Evolutionary conservation across 1,284 basidiomycete genomes (phyloP).

Genomic region (Tilletia indica): DNA sequence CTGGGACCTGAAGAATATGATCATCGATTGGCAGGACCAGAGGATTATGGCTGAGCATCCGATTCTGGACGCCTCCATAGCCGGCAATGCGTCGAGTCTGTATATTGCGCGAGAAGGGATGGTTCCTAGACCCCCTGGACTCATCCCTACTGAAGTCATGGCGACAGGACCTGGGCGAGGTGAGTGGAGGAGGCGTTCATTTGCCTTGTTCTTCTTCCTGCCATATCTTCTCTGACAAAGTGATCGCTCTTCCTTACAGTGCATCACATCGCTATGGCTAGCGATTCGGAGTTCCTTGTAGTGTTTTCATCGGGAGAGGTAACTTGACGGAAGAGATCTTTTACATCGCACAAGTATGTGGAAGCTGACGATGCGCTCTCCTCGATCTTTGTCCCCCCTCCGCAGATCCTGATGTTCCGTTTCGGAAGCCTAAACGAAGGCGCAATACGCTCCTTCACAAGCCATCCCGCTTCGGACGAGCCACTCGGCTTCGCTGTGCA

Average conservation of each 20-base stretch:
- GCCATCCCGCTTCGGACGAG: neutral
- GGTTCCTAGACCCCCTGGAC: no score
- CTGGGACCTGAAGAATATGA: neutral
- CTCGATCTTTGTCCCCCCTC: neutral
- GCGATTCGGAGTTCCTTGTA: neutral
- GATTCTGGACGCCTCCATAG: no score
- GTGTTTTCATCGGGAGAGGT: neutral
- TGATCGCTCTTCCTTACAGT: neutral
- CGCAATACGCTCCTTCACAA: neutral
- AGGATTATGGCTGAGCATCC: no score
- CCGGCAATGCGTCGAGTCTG: no score
- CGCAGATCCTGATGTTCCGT: neutral
- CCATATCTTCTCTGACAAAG: no score
- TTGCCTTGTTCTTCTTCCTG: no score
- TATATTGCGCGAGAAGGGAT: no score
- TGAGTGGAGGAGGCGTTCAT: no score
- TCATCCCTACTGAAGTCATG: no score
- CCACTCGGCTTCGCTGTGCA: constrained; percentile 12
- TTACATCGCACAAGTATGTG: no score
- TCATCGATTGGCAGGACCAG: constrained; percentile 2
- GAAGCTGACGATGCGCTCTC: neutral
- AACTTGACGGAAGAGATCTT: neutral
- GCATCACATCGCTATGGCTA: constrained; percentile 5
- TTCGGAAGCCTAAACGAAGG: constrained; percentile 12
- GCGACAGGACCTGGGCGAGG: no score